phyloP scores from a whole-genome alignment of 2,329 filamentous ascomycete genomes.

The Fusarium sp. region DNA sequence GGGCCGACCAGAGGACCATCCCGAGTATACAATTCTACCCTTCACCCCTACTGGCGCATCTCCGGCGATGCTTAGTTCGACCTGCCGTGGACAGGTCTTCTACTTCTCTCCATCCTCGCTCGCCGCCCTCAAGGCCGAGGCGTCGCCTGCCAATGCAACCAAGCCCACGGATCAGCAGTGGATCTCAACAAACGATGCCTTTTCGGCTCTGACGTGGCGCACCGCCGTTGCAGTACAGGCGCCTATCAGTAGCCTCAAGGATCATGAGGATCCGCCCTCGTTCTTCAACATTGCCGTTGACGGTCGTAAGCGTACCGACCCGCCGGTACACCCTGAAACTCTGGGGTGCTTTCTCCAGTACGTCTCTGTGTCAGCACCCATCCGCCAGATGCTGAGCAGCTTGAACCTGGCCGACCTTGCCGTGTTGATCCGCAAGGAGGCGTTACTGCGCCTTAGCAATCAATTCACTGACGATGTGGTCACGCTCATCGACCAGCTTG shows the following conservation, averaged over 20 bases:
- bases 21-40: conserved; percentile 14
- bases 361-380: conserved; percentile 8
- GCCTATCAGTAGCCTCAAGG: conserved; percentile 7
- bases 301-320: conserved; percentile 17
- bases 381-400: conserved; percentile 13
- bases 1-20: conserved; percentile 9
- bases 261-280: not conserved
- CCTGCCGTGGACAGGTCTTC: conserved; percentile 19
- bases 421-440: conserved; percentile 19
- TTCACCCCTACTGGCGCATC: conserved; percentile 8
- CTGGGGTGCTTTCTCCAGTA: conserved; percentile 29
- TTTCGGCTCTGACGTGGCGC: conserved; percentile 27
- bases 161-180: conserved; percentile 9
- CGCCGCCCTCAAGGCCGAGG: conserved; percentile 8
- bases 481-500: conserved; percentile 4
- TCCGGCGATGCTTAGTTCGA: conserved; percentile 12
- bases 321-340: conserved; percentile 11
- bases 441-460: not conserved
- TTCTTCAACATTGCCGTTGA: conserved; percentile 25
- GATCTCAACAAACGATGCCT: conserved; percentile 30
- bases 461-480: conserved; percentile 28
- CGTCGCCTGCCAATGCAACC: conserved; percentile 3
- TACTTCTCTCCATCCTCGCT: conserved; percentile 27
- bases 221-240: conserved; percentile 18
- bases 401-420: conserved; percentile 18